A percentile compares a stretch with the other conserved stretches of the same genome.
phyloP scores from a whole-genome alignment of 345 rosid genomes.

The Noccaea bulbosa region DNA sequence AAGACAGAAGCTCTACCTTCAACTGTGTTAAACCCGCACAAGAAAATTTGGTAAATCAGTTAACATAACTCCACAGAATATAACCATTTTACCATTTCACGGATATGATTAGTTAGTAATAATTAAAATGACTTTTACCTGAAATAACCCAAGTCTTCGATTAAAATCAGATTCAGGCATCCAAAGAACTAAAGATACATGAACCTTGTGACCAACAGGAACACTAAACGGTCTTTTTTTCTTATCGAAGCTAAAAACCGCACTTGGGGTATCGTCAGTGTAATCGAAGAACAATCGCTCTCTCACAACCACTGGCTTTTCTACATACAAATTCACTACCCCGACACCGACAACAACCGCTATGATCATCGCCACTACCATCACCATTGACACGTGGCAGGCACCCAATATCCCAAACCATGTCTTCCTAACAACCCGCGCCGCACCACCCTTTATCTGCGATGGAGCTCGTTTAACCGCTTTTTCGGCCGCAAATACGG shows the following conservation, averaged over 20 bases:
- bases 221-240: constrained; percentile 39
- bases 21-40: constrained; percentile 46
- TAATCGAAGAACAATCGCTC: constrained; percentile 73
- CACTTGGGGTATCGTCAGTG: constrained; percentile 61
- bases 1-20: constrained; percentile 63
- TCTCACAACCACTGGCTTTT: constrained; percentile 66
- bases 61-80: too few species aligned
- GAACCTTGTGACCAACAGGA: constrained; percentile 66
- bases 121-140: constrained; percentile 41
- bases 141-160: constrained; percentile 68
- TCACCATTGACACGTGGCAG: constrained; percentile 53
- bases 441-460: constrained; percentile 29
- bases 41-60: background rate
- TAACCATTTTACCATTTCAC: too few species aligned
- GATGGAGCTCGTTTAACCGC: constrained; percentile 47
- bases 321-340: constrained; percentile 58
- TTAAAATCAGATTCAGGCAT: constrained; percentile 87
- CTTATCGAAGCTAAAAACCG: constrained; percentile 43
- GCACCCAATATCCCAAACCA: constrained; percentile 64
- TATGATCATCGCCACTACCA: constrained; percentile 49
- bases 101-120: too few species aligned
- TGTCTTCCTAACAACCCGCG: constrained; percentile 44
- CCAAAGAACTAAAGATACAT: constrained; percentile 59
- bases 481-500: constrained; percentile 41
- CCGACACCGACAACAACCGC: constrained; percentile 60